Evolutionary conservation across 352 stramenopile species (phyloP).

Genomic region (Pythium oligandrum): DNA sequence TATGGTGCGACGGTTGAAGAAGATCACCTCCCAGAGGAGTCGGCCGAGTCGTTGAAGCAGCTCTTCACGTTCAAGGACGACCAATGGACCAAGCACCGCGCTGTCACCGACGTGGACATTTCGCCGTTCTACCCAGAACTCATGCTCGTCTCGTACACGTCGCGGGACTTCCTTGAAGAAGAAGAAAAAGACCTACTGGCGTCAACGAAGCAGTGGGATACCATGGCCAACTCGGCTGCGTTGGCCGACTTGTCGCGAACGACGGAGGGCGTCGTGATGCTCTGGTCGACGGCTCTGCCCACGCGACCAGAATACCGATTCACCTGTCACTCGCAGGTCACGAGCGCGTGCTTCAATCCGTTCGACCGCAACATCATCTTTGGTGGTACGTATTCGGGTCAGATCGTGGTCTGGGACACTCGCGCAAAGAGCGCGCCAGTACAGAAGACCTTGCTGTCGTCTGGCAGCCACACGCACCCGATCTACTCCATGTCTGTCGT

Average conservation of each 20-base stretch:
- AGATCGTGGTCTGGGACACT: conserved; percentile 86
- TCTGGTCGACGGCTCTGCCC: conserved; percentile 83
- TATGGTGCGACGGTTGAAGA: conserved; percentile 72
- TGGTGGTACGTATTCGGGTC: conserved; percentile 80
- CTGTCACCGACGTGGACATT: conserved; percentile 78
- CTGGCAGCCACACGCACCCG: conserved; percentile 80
- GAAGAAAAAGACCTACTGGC: conserved; percentile 48
- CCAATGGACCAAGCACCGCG: conserved; percentile 79
- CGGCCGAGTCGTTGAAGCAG: conserved; percentile 65
- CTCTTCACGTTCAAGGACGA: conserved; percentile 66
- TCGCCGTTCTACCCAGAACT: conserved; percentile 82
- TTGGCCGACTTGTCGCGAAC: conserved; percentile 48
- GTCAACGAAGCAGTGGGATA: conserved; percentile 64
- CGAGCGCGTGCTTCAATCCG: conserved; percentile 81
- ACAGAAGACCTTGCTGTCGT: conserved; percentile 79
- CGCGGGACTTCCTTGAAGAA: conserved; percentile 68
- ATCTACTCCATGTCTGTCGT: conserved; percentile 85
- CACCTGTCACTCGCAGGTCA: conserved; percentile 84
- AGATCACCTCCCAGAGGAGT: conserved; percentile 46
- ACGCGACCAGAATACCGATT: conserved; percentile 82
- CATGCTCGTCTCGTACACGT: conserved; percentile 61
- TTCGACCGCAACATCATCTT: conserved; percentile 86
- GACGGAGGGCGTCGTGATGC: conserved; percentile 75
- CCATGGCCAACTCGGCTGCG: conserved; percentile 39
- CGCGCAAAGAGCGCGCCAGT: conserved; percentile 76